These are phyloP conservation scores for Pythium graminicola DNA, from an alignment of 352 stramenopile species.

Conservation along the genomic window DNA sequence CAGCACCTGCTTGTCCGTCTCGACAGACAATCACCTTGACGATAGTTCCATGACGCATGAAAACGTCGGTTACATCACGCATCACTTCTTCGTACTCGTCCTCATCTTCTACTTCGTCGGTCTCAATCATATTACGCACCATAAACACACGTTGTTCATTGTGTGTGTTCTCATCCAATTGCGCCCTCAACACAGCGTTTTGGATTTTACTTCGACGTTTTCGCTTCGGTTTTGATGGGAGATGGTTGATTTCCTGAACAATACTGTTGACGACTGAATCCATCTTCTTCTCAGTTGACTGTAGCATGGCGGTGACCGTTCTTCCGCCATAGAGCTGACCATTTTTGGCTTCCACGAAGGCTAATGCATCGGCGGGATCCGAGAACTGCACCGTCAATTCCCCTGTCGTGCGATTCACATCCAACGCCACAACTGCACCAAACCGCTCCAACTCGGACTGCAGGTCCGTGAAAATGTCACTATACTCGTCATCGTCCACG, in stretches of 20 bases:
- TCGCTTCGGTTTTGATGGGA: conserved; percentile 1
- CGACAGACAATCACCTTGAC: background rate
- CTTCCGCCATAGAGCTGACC: conserved; percentile 35
- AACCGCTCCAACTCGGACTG: conserved; percentile 19
- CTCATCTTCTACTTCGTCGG: conserved; percentile 28
- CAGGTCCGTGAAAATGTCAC: conserved; percentile 31
- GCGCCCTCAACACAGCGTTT: conserved; percentile 6
- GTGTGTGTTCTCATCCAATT: no score
- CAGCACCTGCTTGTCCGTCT: background rate
- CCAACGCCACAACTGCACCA: background rate
- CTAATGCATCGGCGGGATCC: no score
- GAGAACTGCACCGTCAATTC: no score
- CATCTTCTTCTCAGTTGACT: background rate
- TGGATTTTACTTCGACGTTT: conserved; percentile 38
- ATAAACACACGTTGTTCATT: background rate
- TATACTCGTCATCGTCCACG: conserved; percentile 36
- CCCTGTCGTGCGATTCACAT: conserved; percentile 4
- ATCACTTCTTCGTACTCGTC: conserved; percentile 29
- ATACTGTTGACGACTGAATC: background rate
- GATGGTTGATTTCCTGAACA: background rate
- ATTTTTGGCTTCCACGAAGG: conserved; percentile 19
- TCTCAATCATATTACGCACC: conserved; percentile 25
- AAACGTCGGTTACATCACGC: conserved; percentile 7
- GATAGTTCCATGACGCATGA: conserved; percentile 2
- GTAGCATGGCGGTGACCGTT: background rate